Conservation (phyloP, 306 rosid species). For the Cicer bijugum region DNA sequence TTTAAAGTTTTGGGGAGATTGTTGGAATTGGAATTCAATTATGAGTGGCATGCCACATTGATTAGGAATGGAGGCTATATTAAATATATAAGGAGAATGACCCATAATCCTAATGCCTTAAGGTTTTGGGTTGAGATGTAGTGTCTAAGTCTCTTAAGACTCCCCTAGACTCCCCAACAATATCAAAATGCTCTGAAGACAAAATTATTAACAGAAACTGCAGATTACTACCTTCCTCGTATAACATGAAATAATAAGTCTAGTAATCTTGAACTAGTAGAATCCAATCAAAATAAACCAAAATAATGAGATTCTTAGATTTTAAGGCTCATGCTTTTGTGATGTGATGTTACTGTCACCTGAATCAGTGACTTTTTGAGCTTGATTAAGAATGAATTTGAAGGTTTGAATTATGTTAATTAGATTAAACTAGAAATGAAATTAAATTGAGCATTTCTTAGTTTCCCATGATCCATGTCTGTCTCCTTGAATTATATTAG, state of each 20-base stretch:
- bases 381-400: slow-evolving; percentile 11
- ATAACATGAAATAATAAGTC: slow-evolving; percentile 9
- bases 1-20: too few relatives aligned
- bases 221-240: slow-evolving; percentile 2
- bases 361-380: slow-evolving; percentile 19
- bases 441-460: slow-evolving; percentile 21
- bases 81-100: too few relatives aligned
- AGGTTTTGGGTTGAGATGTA: too few relatives aligned
- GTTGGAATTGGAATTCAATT: too few relatives aligned
- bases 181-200: not conserved
- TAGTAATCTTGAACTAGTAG: slow-evolving; percentile 27
- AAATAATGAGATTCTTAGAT: slow-evolving; percentile 25
- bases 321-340: not conserved
- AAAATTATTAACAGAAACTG: slow-evolving; percentile 7
- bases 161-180: too few relatives aligned
- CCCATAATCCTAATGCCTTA: too few relatives aligned
- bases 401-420: slow-evolving; percentile 14
- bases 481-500: slow-evolving; percentile 22
- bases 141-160: too few relatives aligned
- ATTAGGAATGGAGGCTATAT: too few relatives aligned
- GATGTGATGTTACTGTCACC: slow-evolving; percentile 31
- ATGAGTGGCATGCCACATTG: too few relatives aligned
- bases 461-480: slow-evolving; percentile 18
- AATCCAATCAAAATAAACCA: slow-evolving; percentile 25
- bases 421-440: not conserved